These are phyloP conservation scores for Caloboletus inedulis DNA, from an alignment of 1,284 basidiomycete genomes.

Conservation along the genomic window DNA sequence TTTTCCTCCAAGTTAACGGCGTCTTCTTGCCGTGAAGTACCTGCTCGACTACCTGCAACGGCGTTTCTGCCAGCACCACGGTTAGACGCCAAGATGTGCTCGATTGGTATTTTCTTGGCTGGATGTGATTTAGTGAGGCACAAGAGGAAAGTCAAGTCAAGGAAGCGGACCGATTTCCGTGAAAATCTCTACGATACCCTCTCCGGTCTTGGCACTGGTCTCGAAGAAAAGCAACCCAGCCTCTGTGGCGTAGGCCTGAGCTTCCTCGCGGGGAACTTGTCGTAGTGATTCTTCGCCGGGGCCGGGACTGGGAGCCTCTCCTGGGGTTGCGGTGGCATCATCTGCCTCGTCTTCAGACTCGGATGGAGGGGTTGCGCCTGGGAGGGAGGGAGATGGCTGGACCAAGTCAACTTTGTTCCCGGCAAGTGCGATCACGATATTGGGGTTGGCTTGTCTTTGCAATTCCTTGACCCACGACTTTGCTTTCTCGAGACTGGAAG, in stretches of 20 bases:
- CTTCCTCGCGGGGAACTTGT: slow-evolving; percentile 91
- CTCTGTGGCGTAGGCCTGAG: slow-evolving; percentile 94
- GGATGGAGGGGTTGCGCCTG: slow-evolving; percentile 45
- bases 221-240: slow-evolving; percentile 94
- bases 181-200: slow-evolving; percentile 95
- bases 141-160: not conserved
- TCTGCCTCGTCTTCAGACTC: slow-evolving; percentile 81
- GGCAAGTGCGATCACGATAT: slow-evolving; percentile 96
- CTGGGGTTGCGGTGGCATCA: slow-evolving; percentile 83
- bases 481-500: slow-evolving; percentile 94
- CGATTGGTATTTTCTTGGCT: slow-evolving; percentile 97
- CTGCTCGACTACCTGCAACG: slow-evolving; percentile 51
- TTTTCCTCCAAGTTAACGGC: slow-evolving; percentile 74
- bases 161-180: slow-evolving; percentile 86
- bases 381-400: slow-evolving; percentile 57
- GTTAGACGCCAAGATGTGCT: slow-evolving; percentile 82
- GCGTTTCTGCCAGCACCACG: slow-evolving; percentile 61
- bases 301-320: slow-evolving; percentile 53
- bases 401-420: slow-evolving; percentile 97
- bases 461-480: slow-evolving; percentile 99
- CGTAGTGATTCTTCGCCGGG: slow-evolving; percentile 69
- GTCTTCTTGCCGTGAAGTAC: slow-evolving; percentile 51
- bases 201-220: slow-evolving; percentile 97
- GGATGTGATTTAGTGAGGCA: slow-evolving; percentile 13
- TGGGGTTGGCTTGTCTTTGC: slow-evolving; percentile 97